Evolutionary conservation across 1,284 basidiomycete genomes (phyloP).

Genomic region (Flammula alnicola): DNA sequence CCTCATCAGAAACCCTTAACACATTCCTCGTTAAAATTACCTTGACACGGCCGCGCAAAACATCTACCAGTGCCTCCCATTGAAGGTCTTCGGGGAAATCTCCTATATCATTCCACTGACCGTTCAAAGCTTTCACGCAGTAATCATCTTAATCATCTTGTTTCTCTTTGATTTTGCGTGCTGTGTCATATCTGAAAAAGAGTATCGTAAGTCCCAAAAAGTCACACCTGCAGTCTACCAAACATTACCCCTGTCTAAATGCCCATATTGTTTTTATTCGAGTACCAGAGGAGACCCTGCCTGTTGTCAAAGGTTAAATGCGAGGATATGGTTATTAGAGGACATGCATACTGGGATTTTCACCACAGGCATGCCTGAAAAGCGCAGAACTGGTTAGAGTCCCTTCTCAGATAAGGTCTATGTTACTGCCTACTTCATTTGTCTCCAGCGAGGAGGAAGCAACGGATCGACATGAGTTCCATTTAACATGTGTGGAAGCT

Average conservation of each 20-base stretch:
- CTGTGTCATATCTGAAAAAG: conserved; percentile 63
- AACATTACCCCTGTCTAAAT: conserved; percentile 51
- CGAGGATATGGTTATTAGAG: background rate
- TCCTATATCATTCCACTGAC: conserved; percentile 63
- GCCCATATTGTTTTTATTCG: conserved; percentile 69
- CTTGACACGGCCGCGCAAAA: conserved; percentile 81
- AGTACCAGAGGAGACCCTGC: conserved; percentile 44
- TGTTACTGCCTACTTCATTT: conserved; percentile 55
- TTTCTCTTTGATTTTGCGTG: conserved; percentile 70
- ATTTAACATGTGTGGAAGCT: conserved; percentile 57
- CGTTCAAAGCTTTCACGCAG: conserved; percentile 60
- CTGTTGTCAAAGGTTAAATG: conserved; percentile 20
- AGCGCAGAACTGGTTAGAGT: conserved; percentile 2
- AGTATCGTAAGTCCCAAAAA: background rate
- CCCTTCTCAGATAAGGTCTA: background rate
- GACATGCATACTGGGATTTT: conserved; percentile 45
- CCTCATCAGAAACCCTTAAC: conserved; percentile 3
- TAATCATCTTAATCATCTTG: conserved; percentile 85
- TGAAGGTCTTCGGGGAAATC: conserved; percentile 80
- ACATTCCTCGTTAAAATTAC: conserved; percentile 34
- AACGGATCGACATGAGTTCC: conserved; percentile 41
- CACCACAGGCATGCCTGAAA: conserved; percentile 50
- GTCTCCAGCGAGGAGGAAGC: conserved; percentile 56
- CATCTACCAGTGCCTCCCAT: conserved; percentile 88
- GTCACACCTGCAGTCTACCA: background rate